Conservation (phyloP, 352 stramenopile genomes). For the Globisporangium heterothallicum region DNA sequence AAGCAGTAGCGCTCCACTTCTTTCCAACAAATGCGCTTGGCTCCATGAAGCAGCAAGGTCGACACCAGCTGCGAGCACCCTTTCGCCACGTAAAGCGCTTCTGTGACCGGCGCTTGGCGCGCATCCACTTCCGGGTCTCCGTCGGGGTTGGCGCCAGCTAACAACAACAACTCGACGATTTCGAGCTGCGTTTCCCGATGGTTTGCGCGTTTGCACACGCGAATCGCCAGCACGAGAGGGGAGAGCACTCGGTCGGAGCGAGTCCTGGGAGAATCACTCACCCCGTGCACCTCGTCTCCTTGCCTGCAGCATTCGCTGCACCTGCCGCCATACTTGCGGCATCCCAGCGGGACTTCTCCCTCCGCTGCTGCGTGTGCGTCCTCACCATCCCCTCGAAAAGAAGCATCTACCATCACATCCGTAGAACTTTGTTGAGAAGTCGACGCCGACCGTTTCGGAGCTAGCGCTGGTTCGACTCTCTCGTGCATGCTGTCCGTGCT, state of each 20-base stretch:
- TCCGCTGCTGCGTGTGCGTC: too few relatives aligned
- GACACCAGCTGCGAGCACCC: slow-evolving; percentile 13
- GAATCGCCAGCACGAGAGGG: slow-evolving; percentile 31
- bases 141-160: slow-evolving; percentile 19
- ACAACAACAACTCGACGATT: slow-evolving; percentile 28
- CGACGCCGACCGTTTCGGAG: not conserved
- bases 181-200: slow-evolving; percentile 4
- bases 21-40: slow-evolving; percentile 6
- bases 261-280: too few relatives aligned
- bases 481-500: too few relatives aligned
- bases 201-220: slow-evolving; percentile 3
- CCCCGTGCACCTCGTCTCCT: too few relatives aligned
- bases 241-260: slow-evolving; percentile 5
- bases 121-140: not conserved
- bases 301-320: too few relatives aligned
- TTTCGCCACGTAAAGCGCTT: slow-evolving; percentile 17
- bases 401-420: too few relatives aligned
- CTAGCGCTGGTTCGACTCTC: not conserved
- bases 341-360: slow-evolving; percentile 11
- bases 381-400: too few relatives aligned
- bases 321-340: slow-evolving; percentile 21
- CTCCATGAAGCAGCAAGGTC: slow-evolving; percentile 22
- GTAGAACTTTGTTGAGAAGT: too few relatives aligned
- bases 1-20: slow-evolving; percentile 16
- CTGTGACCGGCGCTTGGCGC: slow-evolving; percentile 8